Evolutionary conservation across 352 stramenopile genomes (phyloP).

Genomic region (Phytophthora foliorum): DNA sequence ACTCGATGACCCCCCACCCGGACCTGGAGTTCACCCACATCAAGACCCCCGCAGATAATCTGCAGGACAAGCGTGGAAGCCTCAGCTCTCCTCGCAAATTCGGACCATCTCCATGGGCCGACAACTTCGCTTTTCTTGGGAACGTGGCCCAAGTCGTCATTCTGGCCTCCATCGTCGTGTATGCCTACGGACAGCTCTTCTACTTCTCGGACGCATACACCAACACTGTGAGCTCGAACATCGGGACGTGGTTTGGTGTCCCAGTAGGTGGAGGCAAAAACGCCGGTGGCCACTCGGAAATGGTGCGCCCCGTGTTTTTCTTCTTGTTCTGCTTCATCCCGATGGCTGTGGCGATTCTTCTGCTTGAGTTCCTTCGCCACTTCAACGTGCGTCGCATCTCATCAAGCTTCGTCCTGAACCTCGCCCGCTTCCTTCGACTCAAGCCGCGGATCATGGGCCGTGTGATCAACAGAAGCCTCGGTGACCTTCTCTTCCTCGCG

Average conservation of each 20-base stretch:
- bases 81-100: background rate
- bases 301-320: slow-evolving; percentile 65
- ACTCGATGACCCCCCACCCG: slow-evolving; percentile 21
- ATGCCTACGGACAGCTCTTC: slow-evolving; percentile 38
- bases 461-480: slow-evolving; percentile 48
- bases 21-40: slow-evolving; percentile 27
- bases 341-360: slow-evolving; percentile 40
- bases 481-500: slow-evolving; percentile 39
- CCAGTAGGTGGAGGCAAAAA: slow-evolving; percentile 17
- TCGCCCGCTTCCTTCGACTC: slow-evolving; percentile 48
- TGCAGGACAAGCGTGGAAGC: slow-evolving; percentile 18
- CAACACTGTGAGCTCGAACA: slow-evolving; percentile 9
- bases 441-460: slow-evolving; percentile 40
- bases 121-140: slow-evolving; percentile 19
- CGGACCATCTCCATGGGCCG: slow-evolving; percentile 18
- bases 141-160: slow-evolving; percentile 41
- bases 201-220: slow-evolving; percentile 36
- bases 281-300: slow-evolving; percentile 45
- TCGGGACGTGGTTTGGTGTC: slow-evolving; percentile 44
- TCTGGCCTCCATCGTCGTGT: slow-evolving; percentile 36
- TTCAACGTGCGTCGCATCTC: slow-evolving; percentile 49
- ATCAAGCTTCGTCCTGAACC: slow-evolving; percentile 31
- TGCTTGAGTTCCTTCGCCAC: slow-evolving; percentile 52
- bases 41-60: slow-evolving; percentile 29
- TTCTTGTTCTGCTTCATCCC: slow-evolving; percentile 55